phyloP scores from a whole-genome alignment of 2,329 filamentous ascomycete species.

The Paraconiothyrium sp. region DNA sequence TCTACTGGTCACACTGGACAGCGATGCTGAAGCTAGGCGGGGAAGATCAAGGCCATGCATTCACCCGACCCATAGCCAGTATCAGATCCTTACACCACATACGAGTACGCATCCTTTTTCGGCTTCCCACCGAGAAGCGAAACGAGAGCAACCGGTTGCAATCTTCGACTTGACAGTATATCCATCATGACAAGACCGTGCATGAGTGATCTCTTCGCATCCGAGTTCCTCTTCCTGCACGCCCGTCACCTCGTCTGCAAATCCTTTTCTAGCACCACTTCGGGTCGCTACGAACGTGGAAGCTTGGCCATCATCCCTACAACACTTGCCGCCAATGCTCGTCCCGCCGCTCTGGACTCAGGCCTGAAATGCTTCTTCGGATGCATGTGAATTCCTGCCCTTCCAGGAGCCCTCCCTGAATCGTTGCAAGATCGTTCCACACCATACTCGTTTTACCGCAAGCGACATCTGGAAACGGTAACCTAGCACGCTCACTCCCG shows the following conservation, averaged over 20 bases:
- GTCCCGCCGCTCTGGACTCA: not conserved
- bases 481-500: constrained; percentile 10
- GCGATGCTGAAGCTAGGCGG: not conserved
- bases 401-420: not conserved
- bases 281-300: not conserved
- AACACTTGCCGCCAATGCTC: not conserved
- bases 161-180: constrained; percentile 3
- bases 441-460: not conserved
- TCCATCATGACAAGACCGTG: constrained; percentile 9
- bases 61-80: constrained; percentile 9
- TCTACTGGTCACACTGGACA: not conserved
- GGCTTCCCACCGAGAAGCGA: constrained; percentile 3
- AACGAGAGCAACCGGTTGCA: not conserved
- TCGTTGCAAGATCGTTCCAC: not conserved
- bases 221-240: constrained; percentile 9
- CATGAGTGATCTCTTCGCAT: not conserved
- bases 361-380: constrained; percentile 2
- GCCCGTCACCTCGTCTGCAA: constrained; percentile 9
- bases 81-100: constrained; percentile 9
- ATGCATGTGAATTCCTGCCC: constrained; percentile 5
- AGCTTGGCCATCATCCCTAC: not conserved
- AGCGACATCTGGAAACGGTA: not conserved
- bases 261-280: not conserved
- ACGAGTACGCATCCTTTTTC: constrained; percentile 1
- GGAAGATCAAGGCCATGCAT: not conserved